A percentile compares a stretch with the other conserved stretches of the same genome.
Evolutionary conservation across 441 rosid genomes (phyloP).

Genomic region (Erodium texanum): DNA sequence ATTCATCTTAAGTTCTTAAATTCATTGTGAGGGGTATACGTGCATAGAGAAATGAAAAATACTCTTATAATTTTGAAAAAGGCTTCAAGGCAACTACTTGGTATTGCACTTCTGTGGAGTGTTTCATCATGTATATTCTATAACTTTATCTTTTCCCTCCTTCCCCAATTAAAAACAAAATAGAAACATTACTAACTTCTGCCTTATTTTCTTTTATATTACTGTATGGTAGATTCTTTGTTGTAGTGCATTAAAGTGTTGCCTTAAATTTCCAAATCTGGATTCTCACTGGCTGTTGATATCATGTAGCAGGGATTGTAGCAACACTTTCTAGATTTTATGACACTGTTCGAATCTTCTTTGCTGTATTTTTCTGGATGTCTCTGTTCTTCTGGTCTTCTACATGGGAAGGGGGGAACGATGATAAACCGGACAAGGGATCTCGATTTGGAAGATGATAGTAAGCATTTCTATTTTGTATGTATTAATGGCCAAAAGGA

Average conservation of each 20-base stretch:
- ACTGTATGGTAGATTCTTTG: not conserved
- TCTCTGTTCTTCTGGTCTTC: slow-evolving; percentile 89
- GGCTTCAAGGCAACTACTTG: not conserved
- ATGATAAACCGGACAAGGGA: slow-evolving; percentile 44
- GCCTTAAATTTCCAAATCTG: not conserved
- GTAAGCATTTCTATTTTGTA: slow-evolving; percentile 25
- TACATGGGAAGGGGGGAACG: slow-evolving; percentile 55
- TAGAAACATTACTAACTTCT: not conserved
- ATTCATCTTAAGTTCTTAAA: not conserved
- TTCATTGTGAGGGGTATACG: not conserved
- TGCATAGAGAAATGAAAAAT: not conserved
- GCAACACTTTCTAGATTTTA: slow-evolving; percentile 39
- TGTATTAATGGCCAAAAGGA: slow-evolving; percentile 10
- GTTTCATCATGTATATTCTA: not conserved
- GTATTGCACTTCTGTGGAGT: not conserved
- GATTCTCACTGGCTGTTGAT: not conserved
- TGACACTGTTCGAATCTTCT: slow-evolving; percentile 60
- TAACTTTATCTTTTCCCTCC: not conserved
- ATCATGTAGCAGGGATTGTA: slow-evolving; percentile 33
- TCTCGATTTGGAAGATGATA: slow-evolving; percentile 51
- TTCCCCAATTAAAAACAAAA: not conserved
- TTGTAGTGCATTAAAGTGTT: not conserved
- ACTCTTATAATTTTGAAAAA: not conserved
- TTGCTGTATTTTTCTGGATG: slow-evolving; percentile 91
- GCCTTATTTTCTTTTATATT: not conserved